A percentile compares a stretch with the other conserved stretches of the same genome.
phyloP scores from a whole-genome alignment of 2,329 filamentous ascomycete species.

The Trichoderma koningii region DNA sequence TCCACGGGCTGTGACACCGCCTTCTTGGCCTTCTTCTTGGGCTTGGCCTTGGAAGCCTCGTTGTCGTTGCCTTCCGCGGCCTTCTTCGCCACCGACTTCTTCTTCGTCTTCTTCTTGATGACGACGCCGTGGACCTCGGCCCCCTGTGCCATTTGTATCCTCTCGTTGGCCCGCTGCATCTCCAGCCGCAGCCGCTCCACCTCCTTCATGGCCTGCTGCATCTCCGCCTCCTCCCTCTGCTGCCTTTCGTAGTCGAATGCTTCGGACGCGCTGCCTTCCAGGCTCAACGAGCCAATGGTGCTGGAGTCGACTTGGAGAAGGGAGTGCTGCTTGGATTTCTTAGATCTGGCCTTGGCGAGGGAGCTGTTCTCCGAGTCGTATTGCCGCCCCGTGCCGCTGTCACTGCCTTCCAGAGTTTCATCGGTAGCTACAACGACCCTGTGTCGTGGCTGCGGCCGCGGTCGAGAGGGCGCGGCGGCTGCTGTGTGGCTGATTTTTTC shows the following conservation, averaged over 20 bases:
- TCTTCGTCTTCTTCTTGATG: conserved; percentile 69
- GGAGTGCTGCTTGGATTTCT: conserved; percentile 59
- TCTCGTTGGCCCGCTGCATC: conserved; percentile 81
- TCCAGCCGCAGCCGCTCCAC: conserved; percentile 83
- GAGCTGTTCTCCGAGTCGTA: conserved; percentile 59
- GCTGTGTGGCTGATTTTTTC: conserved; percentile 48
- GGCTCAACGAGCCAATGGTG: conserved; percentile 70
- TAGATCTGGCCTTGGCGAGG: conserved; percentile 51
- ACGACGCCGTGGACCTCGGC: conserved; percentile 65
- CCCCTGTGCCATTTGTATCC: conserved; percentile 71
- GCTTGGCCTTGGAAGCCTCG: conserved; percentile 49
- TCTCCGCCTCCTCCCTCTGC: conserved; percentile 80
- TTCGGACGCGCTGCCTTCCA: conserved; percentile 52
- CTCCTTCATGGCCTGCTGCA: conserved; percentile 84
- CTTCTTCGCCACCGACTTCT: conserved; percentile 54
- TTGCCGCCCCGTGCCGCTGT: conserved; percentile 49
- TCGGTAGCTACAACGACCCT: conserved; percentile 71
- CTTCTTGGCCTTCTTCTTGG: conserved; percentile 43
- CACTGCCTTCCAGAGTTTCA: conserved; percentile 65
- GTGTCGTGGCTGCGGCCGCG: conserved; percentile 51
- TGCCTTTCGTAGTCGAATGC: conserved; percentile 64
- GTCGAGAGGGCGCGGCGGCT: conserved; percentile 39
- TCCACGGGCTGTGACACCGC: conserved; percentile 11
- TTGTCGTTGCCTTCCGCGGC: conserved; percentile 30
- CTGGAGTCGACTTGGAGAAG: conserved; percentile 87